phyloP scores from a whole-genome alignment of 805 yeast genomes.

The Candida golubevii region DNA sequence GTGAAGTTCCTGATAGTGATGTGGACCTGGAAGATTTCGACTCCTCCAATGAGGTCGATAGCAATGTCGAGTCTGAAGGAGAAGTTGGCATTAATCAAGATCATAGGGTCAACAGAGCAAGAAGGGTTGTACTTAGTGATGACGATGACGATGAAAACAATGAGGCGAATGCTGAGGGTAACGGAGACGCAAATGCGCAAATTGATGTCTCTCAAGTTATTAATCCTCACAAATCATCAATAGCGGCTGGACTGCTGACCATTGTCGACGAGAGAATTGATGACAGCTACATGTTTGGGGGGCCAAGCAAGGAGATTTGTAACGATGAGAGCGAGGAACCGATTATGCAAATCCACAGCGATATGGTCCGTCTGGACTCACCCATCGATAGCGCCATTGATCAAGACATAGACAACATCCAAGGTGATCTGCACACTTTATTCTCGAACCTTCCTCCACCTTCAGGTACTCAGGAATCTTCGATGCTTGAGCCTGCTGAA shows the following conservation, averaged over 20 bases:
- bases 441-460: conserved; percentile 31
- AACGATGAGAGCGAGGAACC: conserved; percentile 12
- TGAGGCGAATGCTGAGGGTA: conserved; percentile 5
- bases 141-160: conserved; percentile 15
- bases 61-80: conserved; percentile 15
- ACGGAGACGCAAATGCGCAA: background rate
- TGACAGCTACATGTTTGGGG: conserved; percentile 19
- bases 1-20: conserved; percentile 22
- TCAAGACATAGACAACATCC: background rate
- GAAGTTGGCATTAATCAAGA: conserved; percentile 7
- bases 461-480: conserved; percentile 4
- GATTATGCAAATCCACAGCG: conserved; percentile 16
- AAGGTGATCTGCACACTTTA: conserved; percentile 11
- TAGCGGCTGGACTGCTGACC: too few relatives aligned
- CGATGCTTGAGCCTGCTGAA: conserved; percentile 2
- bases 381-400: conserved; percentile 5
- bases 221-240: conserved; percentile 4
- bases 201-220: conserved; percentile 1
- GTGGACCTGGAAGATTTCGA: background rate
- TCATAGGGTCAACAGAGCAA: conserved; percentile 5
- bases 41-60: conserved; percentile 1
- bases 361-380: conserved; percentile 8
- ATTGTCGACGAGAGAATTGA: conserved; percentile 10
- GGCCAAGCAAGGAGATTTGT: conserved; percentile 3
- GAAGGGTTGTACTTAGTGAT: conserved; percentile 9